A percentile compares a stretch with the other conserved stretches of the same genome.
phyloP scores from a whole-genome alignment of 2,329 filamentous ascomycete genomes.

The Penicillium frequentans region DNA sequence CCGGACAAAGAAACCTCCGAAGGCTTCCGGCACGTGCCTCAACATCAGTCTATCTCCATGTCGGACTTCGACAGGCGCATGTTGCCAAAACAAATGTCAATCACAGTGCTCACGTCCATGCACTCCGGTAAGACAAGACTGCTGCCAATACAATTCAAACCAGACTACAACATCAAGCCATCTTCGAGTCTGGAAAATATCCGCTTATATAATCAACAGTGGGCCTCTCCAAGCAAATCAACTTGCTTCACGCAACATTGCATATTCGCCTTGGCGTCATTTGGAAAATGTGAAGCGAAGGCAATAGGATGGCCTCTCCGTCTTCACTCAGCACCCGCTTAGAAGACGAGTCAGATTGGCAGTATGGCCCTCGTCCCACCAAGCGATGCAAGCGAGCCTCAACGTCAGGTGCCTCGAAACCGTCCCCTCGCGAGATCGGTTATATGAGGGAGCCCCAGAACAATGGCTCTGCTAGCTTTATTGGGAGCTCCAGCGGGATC shows the following conservation, averaged over 20 bases:
- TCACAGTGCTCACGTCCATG: too few relatives aligned
- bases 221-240: not conserved
- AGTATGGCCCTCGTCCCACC: constrained; percentile 18
- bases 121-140: too few relatives aligned
- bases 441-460: constrained; percentile 54
- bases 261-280: not conserved
- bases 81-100: too few relatives aligned
- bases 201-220: not conserved
- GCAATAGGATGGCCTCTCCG: constrained; percentile 9
- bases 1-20: constrained; percentile 21
- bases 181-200: not conserved
- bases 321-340: constrained; percentile 12
- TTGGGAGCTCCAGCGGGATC: constrained; percentile 61
- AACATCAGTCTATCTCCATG: too few relatives aligned
- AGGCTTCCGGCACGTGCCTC: constrained; percentile 2
- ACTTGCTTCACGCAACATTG: not conserved
- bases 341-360: constrained; percentile 18
- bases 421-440: constrained; percentile 44
- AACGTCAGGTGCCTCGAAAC: constrained; percentile 12
- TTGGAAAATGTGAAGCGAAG: not conserved
- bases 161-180: too few relatives aligned
- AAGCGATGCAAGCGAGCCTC: constrained; percentile 31
- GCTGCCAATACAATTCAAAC: too few relatives aligned
- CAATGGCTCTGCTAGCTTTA: constrained; percentile 53
- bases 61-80: too few relatives aligned